Evolutionary conservation across 352 stramenopile genomes (phyloP).

Genomic region (Pythium aquatile): DNA sequence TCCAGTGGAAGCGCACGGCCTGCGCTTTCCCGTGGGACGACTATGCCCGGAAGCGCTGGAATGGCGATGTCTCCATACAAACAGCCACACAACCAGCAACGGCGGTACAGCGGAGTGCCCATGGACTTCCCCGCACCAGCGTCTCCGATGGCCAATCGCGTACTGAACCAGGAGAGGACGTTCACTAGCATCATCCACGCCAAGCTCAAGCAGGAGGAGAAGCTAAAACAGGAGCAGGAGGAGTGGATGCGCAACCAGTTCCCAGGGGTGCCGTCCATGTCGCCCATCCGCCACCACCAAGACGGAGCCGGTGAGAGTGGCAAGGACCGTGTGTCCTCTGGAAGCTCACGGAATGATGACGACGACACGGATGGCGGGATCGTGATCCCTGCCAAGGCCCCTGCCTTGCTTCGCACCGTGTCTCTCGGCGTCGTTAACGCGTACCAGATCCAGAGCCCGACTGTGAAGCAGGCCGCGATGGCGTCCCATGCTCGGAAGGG

Average conservation of each 20-base stretch:
- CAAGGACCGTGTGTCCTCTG: background rate
- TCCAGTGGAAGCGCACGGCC: background rate
- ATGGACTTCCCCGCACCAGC: conserved; percentile 37
- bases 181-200: conserved; percentile 59
- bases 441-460: conserved; percentile 38
- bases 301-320: background rate
- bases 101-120: background rate
- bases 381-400: conserved; percentile 30
- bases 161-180: conserved; percentile 56
- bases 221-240: conserved; percentile 71
- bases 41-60: conserved; percentile 6
- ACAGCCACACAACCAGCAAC: conserved; percentile 7
- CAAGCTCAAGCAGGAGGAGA: conserved; percentile 62
- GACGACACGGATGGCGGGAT: conserved; percentile 20
- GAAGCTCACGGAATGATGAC: conserved; percentile 10
- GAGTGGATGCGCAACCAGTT: conserved; percentile 62
- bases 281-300: conserved; percentile 30
- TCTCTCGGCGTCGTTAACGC: conserved; percentile 30
- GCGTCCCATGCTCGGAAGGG: conserved; percentile 40
- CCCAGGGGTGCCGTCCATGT: conserved; percentile 25
- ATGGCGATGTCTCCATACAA: background rate
- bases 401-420: conserved; percentile 42
- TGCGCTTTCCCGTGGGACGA: conserved; percentile 16
- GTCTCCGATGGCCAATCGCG: conserved; percentile 61
- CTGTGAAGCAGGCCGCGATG: conserved; percentile 42